phyloP scores from a whole-genome alignment of 306 rosid species.

The Cucurbita maxima region DNA sequence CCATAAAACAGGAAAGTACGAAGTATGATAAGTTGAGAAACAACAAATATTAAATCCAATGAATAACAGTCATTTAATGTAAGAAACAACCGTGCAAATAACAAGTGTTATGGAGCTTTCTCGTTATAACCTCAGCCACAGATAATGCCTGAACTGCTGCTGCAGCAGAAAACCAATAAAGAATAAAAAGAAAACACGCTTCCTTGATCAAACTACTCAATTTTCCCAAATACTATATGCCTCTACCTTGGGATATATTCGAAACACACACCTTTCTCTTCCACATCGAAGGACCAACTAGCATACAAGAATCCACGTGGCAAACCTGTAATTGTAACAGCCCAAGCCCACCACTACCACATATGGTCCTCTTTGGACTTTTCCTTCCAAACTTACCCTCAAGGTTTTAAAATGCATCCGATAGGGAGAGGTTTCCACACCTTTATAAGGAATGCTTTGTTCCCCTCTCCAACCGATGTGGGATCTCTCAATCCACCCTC shows the following conservation, averaged over 20 bases:
- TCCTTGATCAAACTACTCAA: neutral
- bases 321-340: too few relatives aligned
- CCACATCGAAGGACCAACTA: too few relatives aligned
- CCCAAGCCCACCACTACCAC: too few relatives aligned
- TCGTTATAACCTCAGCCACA: neutral
- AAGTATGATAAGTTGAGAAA: neutral
- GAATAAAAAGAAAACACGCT: neutral
- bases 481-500: too few relatives aligned
- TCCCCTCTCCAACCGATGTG: too few relatives aligned
- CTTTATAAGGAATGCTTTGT: too few relatives aligned
- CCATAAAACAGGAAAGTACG: too few relatives aligned
- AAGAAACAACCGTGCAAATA: neutral
- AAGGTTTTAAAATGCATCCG: too few relatives aligned
- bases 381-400: too few relatives aligned
- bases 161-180: neutral
- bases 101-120: neutral
- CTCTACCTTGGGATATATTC: neutral
- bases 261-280: neutral
- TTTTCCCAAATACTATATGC: neutral
- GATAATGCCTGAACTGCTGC: neutral
- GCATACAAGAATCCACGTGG: too few relatives aligned
- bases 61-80: neutral
- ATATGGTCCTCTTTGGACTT: too few relatives aligned
- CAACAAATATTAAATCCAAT: neutral
- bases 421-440: too few relatives aligned